Percentiles rank a stretch among this genome's conserved stretches.
phyloP scores from a whole-genome alignment of 2,329 filamentous ascomycete genomes.

The Fusarium sp. region DNA sequence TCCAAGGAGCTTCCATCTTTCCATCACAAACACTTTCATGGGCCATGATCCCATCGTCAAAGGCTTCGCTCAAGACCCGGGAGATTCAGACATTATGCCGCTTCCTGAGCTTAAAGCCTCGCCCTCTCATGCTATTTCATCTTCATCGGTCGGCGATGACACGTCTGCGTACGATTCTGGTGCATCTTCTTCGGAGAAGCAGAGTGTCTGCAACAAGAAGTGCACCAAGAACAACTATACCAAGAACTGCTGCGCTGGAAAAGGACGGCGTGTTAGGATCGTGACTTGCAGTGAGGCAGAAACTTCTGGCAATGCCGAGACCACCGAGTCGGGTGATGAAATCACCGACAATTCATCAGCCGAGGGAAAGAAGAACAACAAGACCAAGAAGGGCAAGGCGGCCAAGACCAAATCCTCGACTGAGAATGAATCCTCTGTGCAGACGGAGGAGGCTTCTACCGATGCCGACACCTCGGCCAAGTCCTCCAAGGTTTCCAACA shows the following conservation, averaged over 20 bases:
- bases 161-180: background rate
- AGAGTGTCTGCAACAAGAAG: constrained; percentile 7
- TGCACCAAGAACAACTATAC: constrained; percentile 1
- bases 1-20: constrained; percentile 16
- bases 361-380: constrained; percentile 26
- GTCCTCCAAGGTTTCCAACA: constrained; percentile 4
- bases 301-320: background rate
- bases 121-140: background rate
- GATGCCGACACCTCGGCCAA: constrained; percentile 3
- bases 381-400: constrained; percentile 7
- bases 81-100: background rate
- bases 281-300: constrained; percentile 10
- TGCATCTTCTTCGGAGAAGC: background rate
- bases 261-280: constrained; percentile 2
- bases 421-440: constrained; percentile 14
- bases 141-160: constrained; percentile 6
- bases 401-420: background rate
- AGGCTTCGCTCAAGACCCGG: constrained; percentile 1
- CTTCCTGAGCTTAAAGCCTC: constrained; percentile 1
- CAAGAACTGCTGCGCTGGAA: background rate
- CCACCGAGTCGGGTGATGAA: background rate
- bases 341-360: background rate
- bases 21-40: constrained; percentile 10
- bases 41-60: background rate
- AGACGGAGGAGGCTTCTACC: constrained; percentile 8